These are phyloP conservation scores for Myriosclerotinia scirpicola DNA, from an alignment of 2,329 filamentous ascomycete species.

Conservation along the genomic window DNA sequence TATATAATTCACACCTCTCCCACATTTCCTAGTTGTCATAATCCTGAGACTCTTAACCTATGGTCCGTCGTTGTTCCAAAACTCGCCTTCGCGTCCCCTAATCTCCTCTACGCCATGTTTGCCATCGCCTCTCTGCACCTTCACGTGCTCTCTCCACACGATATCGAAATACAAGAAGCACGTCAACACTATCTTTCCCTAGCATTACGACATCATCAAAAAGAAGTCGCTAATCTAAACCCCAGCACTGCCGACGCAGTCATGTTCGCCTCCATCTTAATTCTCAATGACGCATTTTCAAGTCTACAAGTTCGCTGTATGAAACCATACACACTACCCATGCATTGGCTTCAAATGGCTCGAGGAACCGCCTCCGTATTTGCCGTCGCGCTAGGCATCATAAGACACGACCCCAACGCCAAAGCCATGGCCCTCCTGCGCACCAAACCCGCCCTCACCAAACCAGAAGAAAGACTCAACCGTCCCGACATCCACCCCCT, in stretches of 20 bases:
- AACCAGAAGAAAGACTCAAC: conserved; percentile 18
- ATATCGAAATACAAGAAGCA: conserved; percentile 25
- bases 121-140: conserved; percentile 28
- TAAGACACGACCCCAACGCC: conserved; percentile 23
- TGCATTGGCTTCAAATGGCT: conserved; percentile 27
- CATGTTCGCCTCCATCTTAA: conserved; percentile 26
- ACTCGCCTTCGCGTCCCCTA: conserved; percentile 24
- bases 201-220: conserved; percentile 27
- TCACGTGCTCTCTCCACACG: conserved; percentile 22
- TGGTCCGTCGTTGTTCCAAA: conserved; percentile 28
- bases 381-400: conserved; percentile 16
- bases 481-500: conserved; percentile 11
- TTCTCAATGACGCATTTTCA: conserved; percentile 28
- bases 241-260: conserved; percentile 26
- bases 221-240: conserved; percentile 23
- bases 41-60: conserved; percentile 17
- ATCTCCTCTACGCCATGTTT: conserved; percentile 28
- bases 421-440: conserved; percentile 25
- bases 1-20: conserved; percentile 24
- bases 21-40: conserved; percentile 23
- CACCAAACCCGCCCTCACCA: conserved; percentile 20
- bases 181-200: conserved; percentile 26
- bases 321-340: conserved; percentile 29
- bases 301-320: conserved; percentile 27
- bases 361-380: conserved; percentile 27